These are phyloP conservation scores for Prunella vulgaris DNA, from an alignment of 257 asterid genomes.

Conservation along the genomic window DNA sequence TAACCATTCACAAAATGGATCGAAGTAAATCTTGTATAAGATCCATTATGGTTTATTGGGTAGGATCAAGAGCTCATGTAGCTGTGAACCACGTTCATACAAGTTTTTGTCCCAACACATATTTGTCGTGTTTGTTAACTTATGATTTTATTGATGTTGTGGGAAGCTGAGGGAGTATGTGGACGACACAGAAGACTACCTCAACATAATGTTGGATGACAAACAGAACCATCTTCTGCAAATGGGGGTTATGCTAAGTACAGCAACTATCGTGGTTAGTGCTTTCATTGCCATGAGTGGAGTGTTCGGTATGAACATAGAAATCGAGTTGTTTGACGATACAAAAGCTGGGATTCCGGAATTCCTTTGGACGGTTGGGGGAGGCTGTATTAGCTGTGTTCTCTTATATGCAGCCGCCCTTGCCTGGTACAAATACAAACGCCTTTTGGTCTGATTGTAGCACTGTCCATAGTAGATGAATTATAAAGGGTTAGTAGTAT, in stretches of 20 bases:
- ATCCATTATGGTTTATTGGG: too few relatives aligned
- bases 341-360: slow-evolving; percentile 37
- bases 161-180: slow-evolving; percentile 76
- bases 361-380: slow-evolving; percentile 61
- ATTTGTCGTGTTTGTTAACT: too few relatives aligned
- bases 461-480: too few relatives aligned
- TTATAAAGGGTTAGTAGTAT: not conserved
- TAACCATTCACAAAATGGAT: too few relatives aligned
- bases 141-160: not conserved
- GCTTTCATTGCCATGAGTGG: slow-evolving; percentile 69
- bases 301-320: slow-evolving; percentile 68
- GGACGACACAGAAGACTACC: slow-evolving; percentile 86
- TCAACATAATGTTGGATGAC: slow-evolving; percentile 87
- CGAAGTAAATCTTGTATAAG: too few relatives aligned
- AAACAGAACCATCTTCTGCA: slow-evolving; percentile 84
- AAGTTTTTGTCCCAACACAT: too few relatives aligned
- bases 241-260: slow-evolving; percentile 71
- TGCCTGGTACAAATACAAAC: slow-evolving; percentile 60
- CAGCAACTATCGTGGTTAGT: slow-evolving; percentile 68
- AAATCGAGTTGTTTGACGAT: slow-evolving; percentile 35
- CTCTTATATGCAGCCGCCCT: slow-evolving; percentile 48
- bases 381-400: slow-evolving; percentile 42
- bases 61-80: too few relatives aligned
- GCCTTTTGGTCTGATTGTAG: slow-evolving; percentile 30
- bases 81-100: too few relatives aligned